These are phyloP conservation scores for Phoma sp. DNA, from an alignment of 2,329 filamentous ascomycete genomes.

Conservation along the genomic window DNA sequence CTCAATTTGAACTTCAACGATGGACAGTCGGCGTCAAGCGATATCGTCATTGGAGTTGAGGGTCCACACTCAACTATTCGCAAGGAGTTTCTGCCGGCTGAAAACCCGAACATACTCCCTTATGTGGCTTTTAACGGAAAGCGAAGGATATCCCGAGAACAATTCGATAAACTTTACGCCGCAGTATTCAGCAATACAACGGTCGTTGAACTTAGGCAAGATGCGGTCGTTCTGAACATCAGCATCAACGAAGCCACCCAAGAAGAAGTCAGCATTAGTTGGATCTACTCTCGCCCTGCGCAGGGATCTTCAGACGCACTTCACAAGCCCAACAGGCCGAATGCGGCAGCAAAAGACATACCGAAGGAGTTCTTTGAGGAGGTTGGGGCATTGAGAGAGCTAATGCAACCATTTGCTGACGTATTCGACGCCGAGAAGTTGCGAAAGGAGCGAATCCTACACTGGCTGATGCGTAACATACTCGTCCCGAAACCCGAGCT, in stretches of 20 bases:
- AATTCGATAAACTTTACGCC: conserved; percentile 23
- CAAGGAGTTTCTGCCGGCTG: conserved; percentile 30
- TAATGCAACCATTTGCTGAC: conserved; percentile 39
- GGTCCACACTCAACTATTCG: conserved; percentile 48
- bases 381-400: conserved; percentile 28
- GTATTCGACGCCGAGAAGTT: conserved; percentile 44
- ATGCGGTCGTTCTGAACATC: conserved; percentile 37
- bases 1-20: conserved; percentile 18
- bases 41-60: conserved; percentile 46
- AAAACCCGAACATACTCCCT: conserved; percentile 42
- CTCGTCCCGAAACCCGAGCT: conserved; percentile 28
- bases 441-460: conserved; percentile 44
- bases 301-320: conserved; percentile 36
- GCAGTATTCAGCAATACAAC: conserved; percentile 23
- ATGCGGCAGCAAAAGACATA: conserved; percentile 40
- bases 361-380: conserved; percentile 48
- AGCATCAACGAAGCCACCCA: conserved; percentile 34
- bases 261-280: conserved; percentile 45
- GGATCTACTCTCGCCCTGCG: conserved; percentile 49
- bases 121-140: conserved; percentile 46
- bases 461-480: conserved; percentile 52
- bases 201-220: conserved; percentile 31
- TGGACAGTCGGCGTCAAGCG: conserved; percentile 13
- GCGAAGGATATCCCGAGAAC: conserved; percentile 29
- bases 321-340: conserved; percentile 43